Evolutionary conservation across 345 rosid species (phyloP).

Genomic region (Acer yangbiense): DNA sequence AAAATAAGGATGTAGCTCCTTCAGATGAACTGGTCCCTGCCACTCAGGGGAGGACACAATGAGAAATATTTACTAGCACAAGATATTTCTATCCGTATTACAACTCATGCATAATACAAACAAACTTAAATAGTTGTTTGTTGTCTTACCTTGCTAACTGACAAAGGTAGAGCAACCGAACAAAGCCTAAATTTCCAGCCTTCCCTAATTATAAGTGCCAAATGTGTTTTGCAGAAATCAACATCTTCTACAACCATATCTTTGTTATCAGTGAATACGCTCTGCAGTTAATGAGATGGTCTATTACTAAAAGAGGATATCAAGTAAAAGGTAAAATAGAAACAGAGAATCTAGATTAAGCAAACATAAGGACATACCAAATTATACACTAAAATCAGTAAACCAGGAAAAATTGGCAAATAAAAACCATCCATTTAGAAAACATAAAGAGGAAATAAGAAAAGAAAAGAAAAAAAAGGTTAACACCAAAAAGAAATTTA

Average conservation of each 20-base stretch:
- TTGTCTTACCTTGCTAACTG: conserved; percentile 51
- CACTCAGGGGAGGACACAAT: conserved; percentile 18
- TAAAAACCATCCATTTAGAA: conserved; percentile 1
- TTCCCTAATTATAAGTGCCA: conserved; percentile 64
- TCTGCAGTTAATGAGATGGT: conserved; percentile 43
- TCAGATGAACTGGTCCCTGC: conserved; percentile 57
- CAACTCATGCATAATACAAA: neutral
- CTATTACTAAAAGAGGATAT: conserved; percentile 7
- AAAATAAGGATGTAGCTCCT: conserved; percentile 65
- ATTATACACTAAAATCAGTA: neutral
- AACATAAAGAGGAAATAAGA: neutral
- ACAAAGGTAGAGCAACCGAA: conserved; percentile 74
- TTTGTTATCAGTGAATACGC: conserved; percentile 54
- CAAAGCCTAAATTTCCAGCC: conserved; percentile 57
- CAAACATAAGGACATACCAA: conserved; percentile 7
- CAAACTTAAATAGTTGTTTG: conserved; percentile 8
- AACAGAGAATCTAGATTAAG: conserved; percentile 2
- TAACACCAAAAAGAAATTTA: neutral
- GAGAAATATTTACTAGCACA: conserved; percentile 15
- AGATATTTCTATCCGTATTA: neutral
- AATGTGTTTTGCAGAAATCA: conserved; percentile 81
- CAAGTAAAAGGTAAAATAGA: neutral
- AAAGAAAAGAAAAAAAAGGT: conserved; percentile 5
- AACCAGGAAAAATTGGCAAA: conserved; percentile 6
- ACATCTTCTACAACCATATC: conserved; percentile 70